Evolutionary conservation across 2,329 filamentous ascomycete genomes (phyloP).

Genomic region (Aspergillaceae sp.): DNA sequence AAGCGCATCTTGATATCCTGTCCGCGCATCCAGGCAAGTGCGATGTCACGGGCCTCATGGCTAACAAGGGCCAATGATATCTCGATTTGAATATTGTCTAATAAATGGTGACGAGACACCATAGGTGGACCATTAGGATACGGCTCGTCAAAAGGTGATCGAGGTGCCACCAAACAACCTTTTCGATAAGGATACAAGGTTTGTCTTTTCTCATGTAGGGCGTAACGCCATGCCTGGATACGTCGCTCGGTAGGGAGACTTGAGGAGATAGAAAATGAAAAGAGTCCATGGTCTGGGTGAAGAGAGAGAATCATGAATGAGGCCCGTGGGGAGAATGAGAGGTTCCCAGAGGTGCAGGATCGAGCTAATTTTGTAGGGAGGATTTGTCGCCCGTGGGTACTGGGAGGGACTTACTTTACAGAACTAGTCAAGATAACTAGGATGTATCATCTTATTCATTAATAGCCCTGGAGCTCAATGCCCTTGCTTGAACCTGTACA

Average conservation of each 20-base stretch:
- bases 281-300: background rate
- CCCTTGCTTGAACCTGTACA: no score
- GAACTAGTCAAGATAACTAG: no score
- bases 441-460: no score
- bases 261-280: conserved; percentile 2
- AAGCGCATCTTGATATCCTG: conserved; percentile 4
- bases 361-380: no score
- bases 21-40: conserved; percentile 10
- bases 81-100: conserved; percentile 8
- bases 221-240: conserved; percentile 4
- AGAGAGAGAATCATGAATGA: no score
- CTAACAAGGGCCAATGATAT: conserved; percentile 12
- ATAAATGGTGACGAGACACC: conserved; percentile 7
- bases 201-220: conserved; percentile 4
- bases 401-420: no score
- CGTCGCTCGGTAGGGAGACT: conserved; percentile 5
- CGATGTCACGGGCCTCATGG: conserved; percentile 10
- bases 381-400: no score
- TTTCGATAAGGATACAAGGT: conserved; percentile 8
- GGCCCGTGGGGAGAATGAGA: no score
- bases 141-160: conserved; percentile 3
- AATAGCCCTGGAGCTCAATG: no score
- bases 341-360: no score
- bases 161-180: conserved; percentile 8
- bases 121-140: conserved; percentile 6